These are phyloP conservation scores for Eremothecium cymbalariae DNA, from an alignment of 1,139 yeast genomes.

Conservation along the genomic window DNA sequence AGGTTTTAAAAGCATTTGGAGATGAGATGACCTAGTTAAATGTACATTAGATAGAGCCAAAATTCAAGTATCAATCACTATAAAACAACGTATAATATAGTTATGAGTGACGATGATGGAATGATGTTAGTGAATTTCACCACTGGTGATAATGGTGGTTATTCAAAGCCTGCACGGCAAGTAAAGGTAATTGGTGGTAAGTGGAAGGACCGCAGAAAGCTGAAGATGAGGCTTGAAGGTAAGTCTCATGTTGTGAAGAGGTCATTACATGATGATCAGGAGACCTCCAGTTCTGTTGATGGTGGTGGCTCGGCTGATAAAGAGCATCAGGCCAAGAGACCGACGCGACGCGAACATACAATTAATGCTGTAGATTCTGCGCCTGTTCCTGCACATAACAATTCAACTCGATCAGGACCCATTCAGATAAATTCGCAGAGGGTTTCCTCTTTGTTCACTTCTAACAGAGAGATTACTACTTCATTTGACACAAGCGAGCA, in stretches of 20 bases:
- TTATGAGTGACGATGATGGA: constrained; percentile 26
- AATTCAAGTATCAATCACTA: too few species aligned
- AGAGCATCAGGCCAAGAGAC: constrained; percentile 7
- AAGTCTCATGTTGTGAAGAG: too few species aligned
- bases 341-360: constrained; percentile 10
- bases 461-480: constrained; percentile 42
- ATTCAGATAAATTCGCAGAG: constrained; percentile 27
- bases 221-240: constrained; percentile 31
- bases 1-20: too few species aligned
- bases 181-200: constrained; percentile 57
- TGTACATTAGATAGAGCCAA: too few species aligned
- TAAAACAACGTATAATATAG: background rate
- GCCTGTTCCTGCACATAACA: too few species aligned
- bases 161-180: constrained; percentile 13
- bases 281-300: background rate
- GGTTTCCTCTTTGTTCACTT: constrained; percentile 81
- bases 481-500: constrained; percentile 23
- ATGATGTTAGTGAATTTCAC: constrained; percentile 28
- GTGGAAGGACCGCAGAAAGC: constrained; percentile 66
- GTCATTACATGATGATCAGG: too few species aligned
- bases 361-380: constrained; percentile 13
- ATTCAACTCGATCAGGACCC: too few species aligned
- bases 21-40: constrained; percentile 7
- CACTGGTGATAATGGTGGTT: constrained; percentile 15
- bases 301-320: background rate